Evolutionary conservation across 208 protist species (phyloP).

Genomic region (Hexamita inflata): DNA sequence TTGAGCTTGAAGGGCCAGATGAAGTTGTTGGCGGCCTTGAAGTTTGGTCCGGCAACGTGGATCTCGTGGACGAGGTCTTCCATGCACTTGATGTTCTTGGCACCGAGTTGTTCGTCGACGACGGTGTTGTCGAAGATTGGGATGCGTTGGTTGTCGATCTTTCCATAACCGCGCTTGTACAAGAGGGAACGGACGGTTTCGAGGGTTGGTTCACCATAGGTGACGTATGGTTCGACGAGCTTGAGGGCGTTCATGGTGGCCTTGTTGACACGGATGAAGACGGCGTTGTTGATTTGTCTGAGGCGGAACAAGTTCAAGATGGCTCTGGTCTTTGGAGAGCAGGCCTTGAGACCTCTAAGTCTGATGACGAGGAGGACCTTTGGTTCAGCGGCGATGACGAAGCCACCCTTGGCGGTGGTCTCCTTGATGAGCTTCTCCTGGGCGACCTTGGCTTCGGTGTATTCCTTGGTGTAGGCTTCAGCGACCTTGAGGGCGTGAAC

Average conservation of each 20-base stretch:
- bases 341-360: conserved; percentile 93
- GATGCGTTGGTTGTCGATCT: conserved; percentile 86
- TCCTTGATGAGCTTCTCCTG: conserved; percentile 62
- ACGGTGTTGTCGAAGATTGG: conserved; percentile 80
- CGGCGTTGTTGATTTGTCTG: conserved; percentile 85
- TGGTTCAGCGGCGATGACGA: conserved; percentile 78
- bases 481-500: conserved; percentile 38
- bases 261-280: conserved; percentile 97
- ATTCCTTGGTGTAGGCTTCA: conserved; percentile 77
- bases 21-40: conserved; percentile 86
- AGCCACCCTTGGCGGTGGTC: conserved; percentile 71
- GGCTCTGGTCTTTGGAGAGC: conserved; percentile 86
- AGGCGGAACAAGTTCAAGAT: conserved; percentile 84
- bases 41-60: conserved; percentile 87
- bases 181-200: conserved; percentile 84
- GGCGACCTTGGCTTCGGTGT: conserved; percentile 65
- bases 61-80: conserved; percentile 99
- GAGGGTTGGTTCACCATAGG: conserved; percentile 91
- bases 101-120: conserved; percentile 75
- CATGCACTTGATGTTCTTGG: conserved; percentile 81
- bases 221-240: conserved; percentile 90
- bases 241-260: conserved; percentile 95
- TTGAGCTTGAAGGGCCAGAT: conserved; percentile 86
- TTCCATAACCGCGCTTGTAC: conserved; percentile 95
- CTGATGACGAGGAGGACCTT: conserved; percentile 96